Evolutionary conservation across 2,329 filamentous ascomycete species (phyloP).

Genomic region (Monosporascus sp.): DNA sequence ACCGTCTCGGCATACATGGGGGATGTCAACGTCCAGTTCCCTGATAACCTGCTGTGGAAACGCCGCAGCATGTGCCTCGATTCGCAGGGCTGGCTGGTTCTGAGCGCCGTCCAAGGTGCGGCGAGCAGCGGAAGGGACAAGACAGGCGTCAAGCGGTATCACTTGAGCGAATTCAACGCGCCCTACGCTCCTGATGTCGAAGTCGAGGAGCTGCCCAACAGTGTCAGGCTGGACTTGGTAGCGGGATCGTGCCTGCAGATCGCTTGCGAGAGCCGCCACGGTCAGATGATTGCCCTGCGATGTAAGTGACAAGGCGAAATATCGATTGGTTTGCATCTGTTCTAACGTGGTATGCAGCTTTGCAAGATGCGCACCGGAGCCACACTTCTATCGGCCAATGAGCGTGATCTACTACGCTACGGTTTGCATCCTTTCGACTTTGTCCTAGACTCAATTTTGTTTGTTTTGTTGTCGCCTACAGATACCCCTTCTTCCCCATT

Average conservation of each 20-base stretch:
- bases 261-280: conserved; percentile 57
- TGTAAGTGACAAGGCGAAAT: conserved; percentile 35
- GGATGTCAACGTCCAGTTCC: conserved; percentile 95
- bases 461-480: background rate
- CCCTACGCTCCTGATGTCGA: conserved; percentile 87
- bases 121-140: conserved; percentile 51
- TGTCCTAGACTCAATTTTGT: background rate
- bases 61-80: conserved; percentile 84
- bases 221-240: conserved; percentile 58
- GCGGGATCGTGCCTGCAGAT: conserved; percentile 58
- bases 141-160: conserved; percentile 65
- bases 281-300: conserved; percentile 50
- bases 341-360: conserved; percentile 31
- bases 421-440: background rate
- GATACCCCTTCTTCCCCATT: background rate
- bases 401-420: background rate
- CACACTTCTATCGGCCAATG: conserved; percentile 30
- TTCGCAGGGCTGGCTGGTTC: conserved; percentile 73
- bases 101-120: conserved; percentile 62
- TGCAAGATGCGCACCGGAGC: conserved; percentile 36
- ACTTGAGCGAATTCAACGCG: conserved; percentile 74
- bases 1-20: conserved; percentile 65
- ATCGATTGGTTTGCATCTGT: background rate
- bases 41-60: conserved; percentile 95
- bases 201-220: conserved; percentile 87